Percentiles rank a stretch among this genome's conserved stretches.
These are phyloP conservation scores for Persicaria tinctoria DNA, from an alignment of 148 eudicot genomes.

Conservation along the genomic window DNA sequence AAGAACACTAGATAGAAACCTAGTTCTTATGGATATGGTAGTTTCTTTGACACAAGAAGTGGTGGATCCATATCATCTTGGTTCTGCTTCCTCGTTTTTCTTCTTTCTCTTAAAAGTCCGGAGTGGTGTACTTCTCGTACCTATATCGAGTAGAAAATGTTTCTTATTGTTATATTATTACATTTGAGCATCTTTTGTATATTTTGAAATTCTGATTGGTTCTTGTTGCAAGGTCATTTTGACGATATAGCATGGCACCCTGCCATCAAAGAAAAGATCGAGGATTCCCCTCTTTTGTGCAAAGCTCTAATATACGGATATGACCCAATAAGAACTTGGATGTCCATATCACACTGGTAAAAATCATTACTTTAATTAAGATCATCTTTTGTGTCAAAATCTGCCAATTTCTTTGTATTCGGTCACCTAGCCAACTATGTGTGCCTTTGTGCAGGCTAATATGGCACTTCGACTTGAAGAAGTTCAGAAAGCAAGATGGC, in stretches of 20 bases:
- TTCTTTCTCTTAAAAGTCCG: no score
- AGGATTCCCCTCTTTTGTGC: constrained; percentile 41
- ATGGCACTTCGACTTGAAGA: constrained; percentile 66
- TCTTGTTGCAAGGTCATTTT: constrained; percentile 39
- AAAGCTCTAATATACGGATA: constrained; percentile 73
- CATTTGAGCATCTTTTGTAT: neutral
- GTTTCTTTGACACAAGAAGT: neutral
- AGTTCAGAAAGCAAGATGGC: constrained; percentile 87
- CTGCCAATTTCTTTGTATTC: neutral
- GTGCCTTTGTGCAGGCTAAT: constrained; percentile 38
- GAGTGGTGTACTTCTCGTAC: no score
- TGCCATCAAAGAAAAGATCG: constrained; percentile 44
- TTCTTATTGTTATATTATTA: neutral
- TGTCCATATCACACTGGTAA: constrained; percentile 92
- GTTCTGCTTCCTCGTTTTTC: neutral
- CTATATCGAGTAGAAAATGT: no score
- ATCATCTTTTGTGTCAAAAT: neutral
- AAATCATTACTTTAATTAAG: neutral
- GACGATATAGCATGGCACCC: constrained; percentile 97
- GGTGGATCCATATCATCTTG: neutral
- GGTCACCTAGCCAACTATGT: neutral
- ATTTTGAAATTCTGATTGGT: neutral
- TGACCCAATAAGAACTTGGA: constrained; percentile 82
- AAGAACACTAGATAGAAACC: no score
- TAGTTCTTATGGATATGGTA: no score